Evolutionary conservation across 257 asterid genomes (phyloP).

Genomic region (Ajuga chamaepitys): DNA sequence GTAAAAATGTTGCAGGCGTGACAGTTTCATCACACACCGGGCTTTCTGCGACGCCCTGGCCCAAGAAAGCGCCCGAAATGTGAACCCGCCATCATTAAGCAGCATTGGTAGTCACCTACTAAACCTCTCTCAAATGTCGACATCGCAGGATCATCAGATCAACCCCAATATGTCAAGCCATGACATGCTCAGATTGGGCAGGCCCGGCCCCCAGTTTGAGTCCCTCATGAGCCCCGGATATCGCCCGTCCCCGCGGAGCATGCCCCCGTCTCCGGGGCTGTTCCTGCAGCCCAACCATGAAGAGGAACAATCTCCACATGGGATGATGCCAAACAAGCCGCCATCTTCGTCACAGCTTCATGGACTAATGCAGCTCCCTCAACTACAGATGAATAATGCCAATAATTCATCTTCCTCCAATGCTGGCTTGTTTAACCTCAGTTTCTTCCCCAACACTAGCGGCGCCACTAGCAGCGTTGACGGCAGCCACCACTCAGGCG

Average conservation of each 20-base stretch:
- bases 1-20: slow-evolving; percentile 47
- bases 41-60: slow-evolving; percentile 88
- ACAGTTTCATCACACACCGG: slow-evolving; percentile 77
- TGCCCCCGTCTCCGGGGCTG: slow-evolving; percentile 20
- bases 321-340: slow-evolving; percentile 26
- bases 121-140: slow-evolving; percentile 39
- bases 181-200: slow-evolving; percentile 34
- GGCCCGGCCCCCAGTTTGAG: slow-evolving; percentile 37
- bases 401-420: slow-evolving; percentile 24
- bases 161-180: slow-evolving; percentile 21
- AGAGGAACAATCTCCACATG: slow-evolving; percentile 30
- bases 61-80: slow-evolving; percentile 60
- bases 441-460: slow-evolving; percentile 41
- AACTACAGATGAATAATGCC: slow-evolving; percentile 33
- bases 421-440: slow-evolving; percentile 39
- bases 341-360: slow-evolving; percentile 30
- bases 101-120: slow-evolving; percentile 45
- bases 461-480: slow-evolving; percentile 7
- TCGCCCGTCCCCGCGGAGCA: slow-evolving; percentile 16
- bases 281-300: slow-evolving; percentile 27
- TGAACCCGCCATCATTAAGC: slow-evolving; percentile 36
- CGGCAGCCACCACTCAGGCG: slow-evolving; percentile 22
- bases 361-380: slow-evolving; percentile 61
- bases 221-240: slow-evolving; percentile 29
- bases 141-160: slow-evolving; percentile 20